Evolutionary conservation across 805 yeast genomes (phyloP), one percentile per base, ranked within the genome.

Genomic region (Blastobotrys muscicola): DNA sequence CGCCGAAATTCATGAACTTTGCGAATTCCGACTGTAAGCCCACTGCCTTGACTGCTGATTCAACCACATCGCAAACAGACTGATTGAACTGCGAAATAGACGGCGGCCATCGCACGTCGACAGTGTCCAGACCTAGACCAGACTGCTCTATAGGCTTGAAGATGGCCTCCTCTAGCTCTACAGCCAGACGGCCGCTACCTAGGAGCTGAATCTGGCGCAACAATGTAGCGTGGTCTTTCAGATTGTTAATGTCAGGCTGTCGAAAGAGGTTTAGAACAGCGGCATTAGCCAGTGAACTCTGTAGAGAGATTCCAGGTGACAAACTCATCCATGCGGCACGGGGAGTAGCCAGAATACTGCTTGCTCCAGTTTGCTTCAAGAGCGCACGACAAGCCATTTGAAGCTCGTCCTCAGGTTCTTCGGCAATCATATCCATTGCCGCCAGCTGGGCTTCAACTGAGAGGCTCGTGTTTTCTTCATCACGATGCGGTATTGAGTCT

Each of bases 71-170:
- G 5, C 39, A 41, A 5, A 41, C 13, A 2, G 34, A 29, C 5
- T 41, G 44, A 36, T 41, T 41, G 26, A 41, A 20, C 15, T 41
- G 33, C 15, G 39, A 16, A 11, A 39, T 33, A 4, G 39, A 35
- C 26, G 44, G 44, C n/a, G 44, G 44, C 44, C 44, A 41, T 3
- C 14, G 14, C 8, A 7, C 29, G 12, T 20, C 26, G 31, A 3
- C 26, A 20, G 6, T 20, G 26, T 20, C 26, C 26, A 20, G 26
- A 20, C 26, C 26, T 4, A 20, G 26, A 4, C 26, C 26, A 20
- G 26, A 20, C 26, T 20, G 26, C 26, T 20, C 26, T 4, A 20
- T 20, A 20, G 26, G 26, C 26, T 20, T 20, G 26, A 40, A 40
- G 2, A 41, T 8, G 10, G 26, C 20, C n/a, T 41, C 32, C 26